Base-by-base conservation (phyloP, 129 eudicot genomes). In the Escallonia herrerae region DNA sequence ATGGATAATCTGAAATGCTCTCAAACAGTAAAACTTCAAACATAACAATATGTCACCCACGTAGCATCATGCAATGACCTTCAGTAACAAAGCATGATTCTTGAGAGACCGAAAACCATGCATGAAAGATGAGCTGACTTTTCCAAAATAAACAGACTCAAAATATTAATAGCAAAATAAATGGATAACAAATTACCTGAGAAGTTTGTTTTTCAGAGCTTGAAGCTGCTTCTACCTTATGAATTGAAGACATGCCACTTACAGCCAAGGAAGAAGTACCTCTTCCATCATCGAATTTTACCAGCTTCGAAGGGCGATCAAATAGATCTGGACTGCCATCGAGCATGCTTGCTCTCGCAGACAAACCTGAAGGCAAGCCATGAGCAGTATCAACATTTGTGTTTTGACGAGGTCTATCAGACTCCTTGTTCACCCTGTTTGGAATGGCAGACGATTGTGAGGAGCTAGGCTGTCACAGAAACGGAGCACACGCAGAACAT, bases 271-370 rank as follows among this genome's bases (percentile, higher is more conserved):
- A 70, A 65, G 87, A 56, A 47, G 77, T 42, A 60, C 74, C 33
- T 56, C 76, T 76, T 43, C 88, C 94, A 69, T 72, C 90, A 49
- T 87, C 83, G 80, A 87, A 50, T 68, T 84, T 84, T 69, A 79
- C 44, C 43, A 91, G 58, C 73, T 91, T 91, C 57, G 95, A 54
- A 60, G 96, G 84, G 57, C 60, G 95, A 56, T 12, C 41, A 45
- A 62, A 43, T 33, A 63, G 80, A 72, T 86, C 88, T 58, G 67
- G 67, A 68, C 51, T 44, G n/a, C 77, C 82, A 43, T 41, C 57
- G 59, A 65, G 47, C 58, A 68, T 56, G 63, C 53, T 70, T 40
- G 74, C 59, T 65, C 67, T 73, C 49, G 72, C 77, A 40, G 77
- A 63, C 66, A 72, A 70, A 39, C 77, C 68, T 63, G 61, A 64